Evolutionary conservation across 2,329 filamentous ascomycete species (phyloP), one percentile per base, ranked within the genome.

Genomic region (Trichoderma citrinoviride): DNA sequence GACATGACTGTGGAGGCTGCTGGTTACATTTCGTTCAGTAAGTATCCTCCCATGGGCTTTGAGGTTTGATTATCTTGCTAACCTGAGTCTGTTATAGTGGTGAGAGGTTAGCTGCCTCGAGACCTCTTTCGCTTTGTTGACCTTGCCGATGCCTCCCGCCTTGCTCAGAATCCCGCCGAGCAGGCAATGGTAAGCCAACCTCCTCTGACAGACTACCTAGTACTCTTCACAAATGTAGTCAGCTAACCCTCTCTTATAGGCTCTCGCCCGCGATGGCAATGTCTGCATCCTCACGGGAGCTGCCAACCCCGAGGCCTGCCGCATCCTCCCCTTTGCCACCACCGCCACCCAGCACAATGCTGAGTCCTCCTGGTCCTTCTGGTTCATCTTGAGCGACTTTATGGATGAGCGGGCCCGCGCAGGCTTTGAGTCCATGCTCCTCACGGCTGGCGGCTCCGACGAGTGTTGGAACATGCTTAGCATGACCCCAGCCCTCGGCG

Each of bases 391-490:
- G 43, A 29, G 7, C 6, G 29, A 37, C 21, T 47, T 37, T 5
- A 3, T 37, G 33, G 33, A 37, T 5, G 33, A 37, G 33, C 10
- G 14, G 33, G 5, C 33, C 33, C 33, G 33, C 33, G 33, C 33
- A 3, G 33, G 33, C 0, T 37, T 5, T 14, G 12, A 37, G 3
- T 2, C 10, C 19, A 7, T 7, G 2, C n/a, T 46, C 6, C 21
- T 46, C 14, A 33, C 1, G 17, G 2, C 54, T 3, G 55, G 43
- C 12, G 29, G 10, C 3, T 33, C n/a, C 43, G 55, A 58, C 8
- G 49, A 49, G 10, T 37, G 27, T 6, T 58, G 55, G 55, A 58
- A 58, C 19, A 58, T 58, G 55, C 21, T 58, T 3, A 37, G 55
- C 8, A 3, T 58, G 3, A 19, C 8, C 12, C 27, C 19, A n/a